A percentile compares a stretch with the other conserved stretches of the same genome.
phyloP scores from a whole-genome alignment of 352 stramenopile species.

The Phytophthora pinifolia region DNA sequence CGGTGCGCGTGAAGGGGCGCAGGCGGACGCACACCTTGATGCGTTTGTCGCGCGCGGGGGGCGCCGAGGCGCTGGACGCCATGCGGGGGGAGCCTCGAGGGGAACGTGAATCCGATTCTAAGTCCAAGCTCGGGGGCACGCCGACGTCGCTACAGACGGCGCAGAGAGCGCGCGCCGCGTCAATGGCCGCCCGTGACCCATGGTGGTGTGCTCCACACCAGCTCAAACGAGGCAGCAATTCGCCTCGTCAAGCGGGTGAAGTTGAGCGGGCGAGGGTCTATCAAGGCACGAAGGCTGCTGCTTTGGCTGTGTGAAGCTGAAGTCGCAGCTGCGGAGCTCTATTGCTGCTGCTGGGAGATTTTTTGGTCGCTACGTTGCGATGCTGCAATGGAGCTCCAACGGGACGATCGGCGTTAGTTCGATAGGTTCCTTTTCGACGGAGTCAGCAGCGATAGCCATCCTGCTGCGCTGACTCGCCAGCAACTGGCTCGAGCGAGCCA shows the following conservation, averaged over 20 bases:
- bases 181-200: conserved; percentile 31
- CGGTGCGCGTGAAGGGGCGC: conserved; percentile 73
- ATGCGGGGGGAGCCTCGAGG: conserved; percentile 15
- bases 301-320: not conserved
- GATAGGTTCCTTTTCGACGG: conserved; percentile 23
- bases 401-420: conserved; percentile 12
- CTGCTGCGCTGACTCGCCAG: not conserved
- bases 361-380: conserved; percentile 12
- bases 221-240: conserved; percentile 18
- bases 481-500: conserved; percentile 1
- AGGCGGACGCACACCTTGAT: conserved; percentile 82
- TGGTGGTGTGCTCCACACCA: conserved; percentile 33
- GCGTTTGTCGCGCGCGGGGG: conserved; percentile 50
- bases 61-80: conserved; percentile 20
- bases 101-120: conserved; percentile 33
- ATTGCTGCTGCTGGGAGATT: conserved; percentile 1
- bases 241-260: not conserved
- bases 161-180: conserved; percentile 29
- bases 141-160: conserved; percentile 32
- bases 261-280: too few species aligned
- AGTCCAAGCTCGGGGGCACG: conserved; percentile 21
- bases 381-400: not conserved
- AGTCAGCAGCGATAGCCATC: not conserved
- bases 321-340: not conserved
- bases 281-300: too few species aligned